Evolutionary conservation across 768 basidiomycete species (phyloP).

Genomic region (Amanita fuliginea): DNA sequence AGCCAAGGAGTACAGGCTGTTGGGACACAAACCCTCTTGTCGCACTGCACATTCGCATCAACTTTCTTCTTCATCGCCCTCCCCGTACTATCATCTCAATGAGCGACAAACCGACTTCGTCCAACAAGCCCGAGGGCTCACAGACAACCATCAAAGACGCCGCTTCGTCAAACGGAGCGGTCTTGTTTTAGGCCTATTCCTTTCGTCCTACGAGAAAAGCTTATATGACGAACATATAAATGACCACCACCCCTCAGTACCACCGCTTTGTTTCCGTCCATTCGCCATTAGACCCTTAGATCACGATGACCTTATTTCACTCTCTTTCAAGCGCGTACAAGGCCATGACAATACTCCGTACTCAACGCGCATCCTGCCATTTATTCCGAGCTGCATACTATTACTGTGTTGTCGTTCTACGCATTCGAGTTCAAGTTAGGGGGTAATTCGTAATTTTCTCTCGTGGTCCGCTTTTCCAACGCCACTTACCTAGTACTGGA

Average conservation of each 20-base stretch:
- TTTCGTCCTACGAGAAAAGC: conserved; percentile 9
- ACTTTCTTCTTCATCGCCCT: not conserved
- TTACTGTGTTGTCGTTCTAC: not conserved
- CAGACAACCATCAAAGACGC: conserved; percentile 35
- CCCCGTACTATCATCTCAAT: conserved; percentile 16
- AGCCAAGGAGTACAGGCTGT: not conserved
- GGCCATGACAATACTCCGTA: not conserved
- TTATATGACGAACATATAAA: not conserved
- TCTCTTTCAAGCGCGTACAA: not conserved
- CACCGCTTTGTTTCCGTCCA: too few relatives aligned
- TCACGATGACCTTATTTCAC: not conserved
- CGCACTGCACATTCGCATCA: not conserved
- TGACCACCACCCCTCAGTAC: not conserved
- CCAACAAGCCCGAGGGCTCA: conserved; percentile 23
- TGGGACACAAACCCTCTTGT: not conserved
- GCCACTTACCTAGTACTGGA: not conserved
- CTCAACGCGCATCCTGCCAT: too few relatives aligned
- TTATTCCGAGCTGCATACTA: not conserved
- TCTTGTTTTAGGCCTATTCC: conserved; percentile 43
- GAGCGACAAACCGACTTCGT: conserved; percentile 29
- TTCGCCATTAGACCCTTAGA: not conserved
- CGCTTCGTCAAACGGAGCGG: conserved; percentile 39
- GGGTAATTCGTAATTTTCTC: not conserved
- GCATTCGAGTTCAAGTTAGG: not conserved
- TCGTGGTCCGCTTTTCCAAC: not conserved